phyloP scores from a whole-genome alignment of 2,329 filamentous ascomycete species.

The Thermomyces lanuginosus region DNA sequence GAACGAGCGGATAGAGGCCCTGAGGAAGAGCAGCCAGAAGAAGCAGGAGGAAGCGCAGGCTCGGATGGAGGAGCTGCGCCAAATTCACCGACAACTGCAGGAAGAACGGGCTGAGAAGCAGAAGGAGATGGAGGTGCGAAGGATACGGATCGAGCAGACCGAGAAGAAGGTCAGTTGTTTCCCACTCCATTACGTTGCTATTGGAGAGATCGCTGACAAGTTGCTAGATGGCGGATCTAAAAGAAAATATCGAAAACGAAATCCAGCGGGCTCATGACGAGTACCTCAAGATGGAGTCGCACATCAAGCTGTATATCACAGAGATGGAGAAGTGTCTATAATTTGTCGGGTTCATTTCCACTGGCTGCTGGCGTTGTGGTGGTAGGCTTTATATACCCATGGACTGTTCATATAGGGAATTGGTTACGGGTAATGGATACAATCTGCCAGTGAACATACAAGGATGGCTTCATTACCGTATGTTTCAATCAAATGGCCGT shows the following conservation, averaged over 20 bases:
- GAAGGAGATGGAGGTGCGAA: constrained; percentile 77
- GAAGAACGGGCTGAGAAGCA: constrained; percentile 76
- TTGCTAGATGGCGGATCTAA: constrained; percentile 80
- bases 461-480: background rate
- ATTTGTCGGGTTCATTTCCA: constrained; percentile 7
- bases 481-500: too few relatives aligned
- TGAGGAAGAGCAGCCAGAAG: constrained; percentile 62
- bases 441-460: constrained; percentile 1
- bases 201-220: constrained; percentile 12
- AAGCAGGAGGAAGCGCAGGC: constrained; percentile 68
- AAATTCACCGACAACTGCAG: constrained; percentile 61
- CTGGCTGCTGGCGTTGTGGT: constrained; percentile 19
- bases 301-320: constrained; percentile 93
- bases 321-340: constrained; percentile 88
- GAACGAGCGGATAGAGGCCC: constrained; percentile 69
- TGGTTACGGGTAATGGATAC: too few relatives aligned
- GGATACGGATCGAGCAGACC: constrained; percentile 91
- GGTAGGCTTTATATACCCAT: constrained; percentile 25
- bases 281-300: constrained; percentile 92
- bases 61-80: constrained; percentile 78
- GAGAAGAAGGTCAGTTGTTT: constrained; percentile 71
- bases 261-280: constrained; percentile 80
- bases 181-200: constrained; percentile 1
- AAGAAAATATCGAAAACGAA: constrained; percentile 93
- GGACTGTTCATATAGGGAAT: constrained; percentile 6